Evolutionary conservation across 2,329 filamentous ascomycete genomes (phyloP).

Genomic region (Fusarium lyarnte): DNA sequence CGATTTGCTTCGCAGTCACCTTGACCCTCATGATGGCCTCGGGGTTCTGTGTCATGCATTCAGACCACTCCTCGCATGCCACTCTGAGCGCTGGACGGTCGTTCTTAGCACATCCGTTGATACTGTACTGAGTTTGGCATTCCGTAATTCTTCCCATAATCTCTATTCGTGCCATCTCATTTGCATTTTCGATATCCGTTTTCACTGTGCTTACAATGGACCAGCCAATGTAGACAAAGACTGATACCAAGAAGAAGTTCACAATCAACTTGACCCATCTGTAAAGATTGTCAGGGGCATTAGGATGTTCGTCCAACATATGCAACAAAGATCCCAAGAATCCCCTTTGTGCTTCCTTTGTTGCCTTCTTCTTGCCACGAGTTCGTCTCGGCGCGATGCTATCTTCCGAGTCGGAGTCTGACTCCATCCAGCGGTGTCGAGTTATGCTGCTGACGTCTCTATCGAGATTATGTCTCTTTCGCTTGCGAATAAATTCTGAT

Average conservation of each 20-base stretch:
- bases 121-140: conserved; percentile 77
- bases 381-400: conserved; percentile 38
- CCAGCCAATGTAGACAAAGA: conserved; percentile 73
- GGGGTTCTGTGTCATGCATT: conserved; percentile 88
- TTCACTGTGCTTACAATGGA: conserved; percentile 75
- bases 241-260: conserved; percentile 68
- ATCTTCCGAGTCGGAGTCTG: conserved; percentile 61
- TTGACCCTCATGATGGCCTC: conserved; percentile 80
- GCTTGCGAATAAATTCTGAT: conserved; percentile 62
- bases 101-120: conserved; percentile 76
- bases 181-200: conserved; percentile 78
- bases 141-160: conserved; percentile 77
- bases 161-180: conserved; percentile 72
- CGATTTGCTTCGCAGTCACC: conserved; percentile 87
- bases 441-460: conserved; percentile 62
- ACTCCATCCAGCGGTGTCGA: conserved; percentile 56
- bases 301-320: conserved; percentile 65
- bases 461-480: conserved; percentile 62
- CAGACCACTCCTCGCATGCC: conserved; percentile 82
- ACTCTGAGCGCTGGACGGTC: conserved; percentile 77
- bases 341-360: conserved; percentile 34
- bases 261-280: conserved; percentile 69
- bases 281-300: conserved; percentile 67
- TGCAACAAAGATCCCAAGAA: conserved; percentile 58
- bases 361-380: conserved; percentile 38